These are phyloP conservation scores for Nakaseomyces nivariensis DNA, from an alignment of 1,139 yeast species.

Conservation along the genomic window DNA sequence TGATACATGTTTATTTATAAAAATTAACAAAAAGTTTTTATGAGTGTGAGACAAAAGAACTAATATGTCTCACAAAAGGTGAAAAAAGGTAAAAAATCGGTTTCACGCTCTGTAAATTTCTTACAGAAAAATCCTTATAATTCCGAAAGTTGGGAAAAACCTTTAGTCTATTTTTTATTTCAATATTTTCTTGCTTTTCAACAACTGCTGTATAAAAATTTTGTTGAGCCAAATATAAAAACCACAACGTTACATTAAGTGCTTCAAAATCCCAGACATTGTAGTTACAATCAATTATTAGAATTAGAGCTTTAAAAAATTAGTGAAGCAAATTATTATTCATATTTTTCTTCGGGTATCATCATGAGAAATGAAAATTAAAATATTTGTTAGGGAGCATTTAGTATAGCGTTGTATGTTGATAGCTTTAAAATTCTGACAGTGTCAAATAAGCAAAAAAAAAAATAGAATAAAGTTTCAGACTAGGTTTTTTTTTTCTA, in stretches of 20 bases:
- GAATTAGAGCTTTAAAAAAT: not conserved
- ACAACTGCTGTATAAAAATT: no score
- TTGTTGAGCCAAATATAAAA: not conserved
- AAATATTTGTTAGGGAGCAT: not conserved
- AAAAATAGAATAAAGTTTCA: no score
- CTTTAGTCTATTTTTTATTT: no score
- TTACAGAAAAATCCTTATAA: not conserved
- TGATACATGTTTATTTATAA: conserved; percentile 2
- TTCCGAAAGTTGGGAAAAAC: not conserved
- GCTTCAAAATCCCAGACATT: not conserved
- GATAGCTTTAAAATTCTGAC: not conserved
- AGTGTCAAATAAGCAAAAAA: not conserved
- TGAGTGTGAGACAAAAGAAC: not conserved
- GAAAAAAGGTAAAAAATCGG: not conserved
- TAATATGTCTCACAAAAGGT: not conserved
- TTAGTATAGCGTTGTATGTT: not conserved
- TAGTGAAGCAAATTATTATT: not conserved
- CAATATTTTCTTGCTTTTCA: no score
- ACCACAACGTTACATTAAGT: not conserved
- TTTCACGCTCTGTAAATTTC: not conserved
- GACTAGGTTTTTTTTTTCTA: no score
- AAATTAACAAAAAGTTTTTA: not conserved
- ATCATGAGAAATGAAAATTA: not conserved
- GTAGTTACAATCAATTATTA: not conserved
- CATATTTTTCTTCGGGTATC: not conserved